Conservation (phyloP, 2,329 filamentous ascomycete genomes). For the Alternaria angustiovoidea region DNA sequence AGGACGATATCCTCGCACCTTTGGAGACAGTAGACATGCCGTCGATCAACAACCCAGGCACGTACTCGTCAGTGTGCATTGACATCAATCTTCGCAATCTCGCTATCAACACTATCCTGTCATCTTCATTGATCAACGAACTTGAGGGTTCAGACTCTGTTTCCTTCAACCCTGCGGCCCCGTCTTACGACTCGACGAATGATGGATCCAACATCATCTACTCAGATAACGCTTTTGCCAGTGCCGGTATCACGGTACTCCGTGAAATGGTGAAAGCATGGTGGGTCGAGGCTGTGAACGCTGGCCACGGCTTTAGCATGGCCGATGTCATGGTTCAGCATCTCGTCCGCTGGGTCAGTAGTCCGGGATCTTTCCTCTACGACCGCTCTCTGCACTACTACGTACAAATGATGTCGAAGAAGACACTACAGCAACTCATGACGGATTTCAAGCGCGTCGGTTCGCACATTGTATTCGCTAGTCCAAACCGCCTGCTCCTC, state of each 20-base stretch:
- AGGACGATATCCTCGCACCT: slow-evolving; percentile 83
- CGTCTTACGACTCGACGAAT: slow-evolving; percentile 65
- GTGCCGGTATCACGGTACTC: slow-evolving; percentile 86
- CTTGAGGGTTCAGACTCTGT: slow-evolving; percentile 89
- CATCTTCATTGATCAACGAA: slow-evolving; percentile 95
- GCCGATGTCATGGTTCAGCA: slow-evolving; percentile 98
- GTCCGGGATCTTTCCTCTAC: slow-evolving; percentile 91
- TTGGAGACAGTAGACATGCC: slow-evolving; percentile 92
- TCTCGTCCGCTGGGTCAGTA: slow-evolving; percentile 96
- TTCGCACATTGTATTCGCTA: slow-evolving; percentile 95
- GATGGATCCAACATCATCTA: slow-evolving; percentile 76
- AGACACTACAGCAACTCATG: slow-evolving; percentile 97
- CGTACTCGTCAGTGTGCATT: slow-evolving; percentile 95
- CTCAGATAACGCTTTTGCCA: slow-evolving; percentile 91
- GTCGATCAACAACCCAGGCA: slow-evolving; percentile 88
- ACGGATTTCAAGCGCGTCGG: slow-evolving; percentile 94
- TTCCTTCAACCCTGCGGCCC: slow-evolving; percentile 79
- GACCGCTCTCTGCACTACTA: slow-evolving; percentile 95
- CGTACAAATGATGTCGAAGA: slow-evolving; percentile 97
- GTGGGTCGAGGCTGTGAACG: slow-evolving; percentile 93
- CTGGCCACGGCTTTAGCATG: slow-evolving; percentile 74
- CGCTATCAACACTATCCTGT: slow-evolving; percentile 96
- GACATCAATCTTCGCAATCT: slow-evolving; percentile 94
- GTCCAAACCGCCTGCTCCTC: slow-evolving; percentile 83
- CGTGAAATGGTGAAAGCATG: slow-evolving; percentile 98